Conservation (phyloP, 1,284 basidiomycete genomes). For the Pascua guehoae region DNA sequence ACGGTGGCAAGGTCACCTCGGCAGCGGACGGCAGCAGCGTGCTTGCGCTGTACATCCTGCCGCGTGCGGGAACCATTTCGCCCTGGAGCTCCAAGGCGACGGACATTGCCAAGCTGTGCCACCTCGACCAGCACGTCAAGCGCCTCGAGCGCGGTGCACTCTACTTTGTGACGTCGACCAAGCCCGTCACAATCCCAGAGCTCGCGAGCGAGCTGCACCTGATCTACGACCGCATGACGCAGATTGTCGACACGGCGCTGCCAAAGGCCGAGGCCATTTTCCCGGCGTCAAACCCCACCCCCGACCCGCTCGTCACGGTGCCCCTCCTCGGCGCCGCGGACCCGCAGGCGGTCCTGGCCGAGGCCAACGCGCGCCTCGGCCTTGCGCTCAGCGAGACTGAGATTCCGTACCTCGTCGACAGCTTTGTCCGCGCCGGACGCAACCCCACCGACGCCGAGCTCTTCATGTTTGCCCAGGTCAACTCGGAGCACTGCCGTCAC, state of each 20-base stretch:
- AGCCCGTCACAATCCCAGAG: slow-evolving; percentile 49
- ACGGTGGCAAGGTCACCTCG: slow-evolving; percentile 20
- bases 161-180: slow-evolving; percentile 62
- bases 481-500: slow-evolving; percentile 98
- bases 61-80: slow-evolving; percentile 75
- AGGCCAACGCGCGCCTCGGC: slow-evolving; percentile 80
- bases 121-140: slow-evolving; percentile 64
- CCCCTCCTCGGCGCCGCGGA: slow-evolving; percentile 57
- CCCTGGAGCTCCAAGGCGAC: slow-evolving; percentile 99
- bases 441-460: slow-evolving; percentile 96
- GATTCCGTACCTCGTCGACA: slow-evolving; percentile 87
- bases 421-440: slow-evolving; percentile 72
- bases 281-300: slow-evolving; percentile 57
- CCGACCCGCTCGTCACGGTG: slow-evolving; percentile 69
- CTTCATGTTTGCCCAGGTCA: slow-evolving; percentile 99
- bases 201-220: slow-evolving; percentile 58
- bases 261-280: slow-evolving; percentile 69
- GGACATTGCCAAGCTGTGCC: slow-evolving; percentile 86
- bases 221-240: slow-evolving; percentile 95
- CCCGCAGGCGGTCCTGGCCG: slow-evolving; percentile 57
- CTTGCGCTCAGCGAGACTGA: slow-evolving; percentile 87
- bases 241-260: slow-evolving; percentile 60
- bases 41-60: slow-evolving; percentile 65
- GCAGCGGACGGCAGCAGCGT: slow-evolving; percentile 40
- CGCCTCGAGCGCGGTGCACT: slow-evolving; percentile 80